Percentiles rank a stretch among this genome's conserved stretches.
These are phyloP conservation scores for Penstemon newberryi DNA, from an alignment of 257 asterid species.

Conservation along the genomic window DNA sequence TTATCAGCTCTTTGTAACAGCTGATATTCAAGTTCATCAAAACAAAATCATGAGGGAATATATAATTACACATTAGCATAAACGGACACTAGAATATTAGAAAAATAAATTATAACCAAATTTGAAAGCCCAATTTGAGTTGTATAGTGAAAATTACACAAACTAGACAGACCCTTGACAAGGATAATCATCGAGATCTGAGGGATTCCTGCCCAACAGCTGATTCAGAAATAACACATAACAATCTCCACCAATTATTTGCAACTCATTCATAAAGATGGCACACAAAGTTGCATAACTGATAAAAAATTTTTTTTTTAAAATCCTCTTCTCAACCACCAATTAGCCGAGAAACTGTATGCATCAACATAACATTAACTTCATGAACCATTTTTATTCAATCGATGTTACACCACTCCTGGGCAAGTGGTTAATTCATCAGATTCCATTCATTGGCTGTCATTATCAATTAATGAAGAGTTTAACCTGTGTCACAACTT, in stretches of 20 bases:
- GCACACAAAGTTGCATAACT: neutral
- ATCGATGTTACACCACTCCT: constrained; percentile 10
- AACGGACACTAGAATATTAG: neutral
- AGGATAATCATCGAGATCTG: constrained; percentile 9
- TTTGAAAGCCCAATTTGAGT: neutral
- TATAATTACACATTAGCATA: neutral
- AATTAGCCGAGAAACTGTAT: constrained; percentile 13
- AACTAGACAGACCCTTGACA: neutral
- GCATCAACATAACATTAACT: neutral
- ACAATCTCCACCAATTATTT: neutral
- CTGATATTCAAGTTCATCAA: neutral
- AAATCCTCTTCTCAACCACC: neutral
- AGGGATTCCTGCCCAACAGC: neutral
- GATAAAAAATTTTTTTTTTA: constrained; percentile 3
- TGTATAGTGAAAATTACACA: neutral
- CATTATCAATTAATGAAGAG: constrained; percentile 37
- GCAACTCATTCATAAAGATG: neutral
- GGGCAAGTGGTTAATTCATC: constrained; percentile 6
- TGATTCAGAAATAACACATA: constrained; percentile 3
- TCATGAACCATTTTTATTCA: constrained; percentile 2
- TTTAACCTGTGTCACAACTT: constrained; percentile 62
- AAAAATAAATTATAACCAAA: neutral
- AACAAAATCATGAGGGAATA: neutral
- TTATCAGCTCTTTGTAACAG: neutral
- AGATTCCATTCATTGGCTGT: constrained; percentile 31